Evolutionary conservation across 139 green algal species (phyloP).

Genomic region (Tetradesmus lagerheimii): DNA sequence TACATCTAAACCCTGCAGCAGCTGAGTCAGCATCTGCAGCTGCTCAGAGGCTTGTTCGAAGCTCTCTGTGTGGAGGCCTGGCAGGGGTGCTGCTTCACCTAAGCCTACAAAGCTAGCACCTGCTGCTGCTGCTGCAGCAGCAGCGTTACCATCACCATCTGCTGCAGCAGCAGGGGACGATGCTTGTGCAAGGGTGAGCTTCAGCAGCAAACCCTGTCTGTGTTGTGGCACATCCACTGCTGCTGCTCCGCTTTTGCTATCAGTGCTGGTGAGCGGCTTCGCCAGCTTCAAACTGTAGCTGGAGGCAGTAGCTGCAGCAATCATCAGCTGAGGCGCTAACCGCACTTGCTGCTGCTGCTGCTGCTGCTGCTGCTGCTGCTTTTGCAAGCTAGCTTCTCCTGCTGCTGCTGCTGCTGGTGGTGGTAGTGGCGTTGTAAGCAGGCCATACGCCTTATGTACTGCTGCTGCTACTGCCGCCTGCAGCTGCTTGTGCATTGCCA

Average conservation of each 20-base stretch:
- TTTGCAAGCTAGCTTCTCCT: slow-evolving; percentile 4
- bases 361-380: slow-evolving; percentile 5
- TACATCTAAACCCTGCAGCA: slow-evolving; percentile 44
- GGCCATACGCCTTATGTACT: slow-evolving; percentile 43
- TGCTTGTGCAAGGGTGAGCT: slow-evolving; percentile 43
- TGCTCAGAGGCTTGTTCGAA: slow-evolving; percentile 75
- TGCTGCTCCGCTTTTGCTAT: background rate
- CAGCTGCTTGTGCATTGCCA: slow-evolving; percentile 78
- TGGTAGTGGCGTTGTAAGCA: background rate
- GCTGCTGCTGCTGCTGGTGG: slow-evolving; percentile 4
- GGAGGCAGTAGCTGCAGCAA: slow-evolving; percentile 16
- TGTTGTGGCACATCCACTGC: background rate
- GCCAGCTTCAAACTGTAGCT: slow-evolving; percentile 74
- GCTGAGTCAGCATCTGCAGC: slow-evolving; percentile 56
- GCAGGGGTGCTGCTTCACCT: slow-evolving; percentile 89
- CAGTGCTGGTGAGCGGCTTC: slow-evolving; percentile 69
- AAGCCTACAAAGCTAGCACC: slow-evolving; percentile 49
- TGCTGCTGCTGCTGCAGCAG: background rate
- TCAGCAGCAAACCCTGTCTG: slow-evolving; percentile 67
- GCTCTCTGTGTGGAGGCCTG: slow-evolving; percentile 88
- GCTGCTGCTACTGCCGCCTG: slow-evolving; percentile 62
- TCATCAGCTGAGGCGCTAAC: background rate
- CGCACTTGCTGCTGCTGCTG: background rate
- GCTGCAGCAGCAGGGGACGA: background rate
- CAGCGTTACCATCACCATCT: background rate